Base-by-base conservation (phyloP, 2,329 filamentous ascomycete species). In the Bretziella fagacearum region DNA sequence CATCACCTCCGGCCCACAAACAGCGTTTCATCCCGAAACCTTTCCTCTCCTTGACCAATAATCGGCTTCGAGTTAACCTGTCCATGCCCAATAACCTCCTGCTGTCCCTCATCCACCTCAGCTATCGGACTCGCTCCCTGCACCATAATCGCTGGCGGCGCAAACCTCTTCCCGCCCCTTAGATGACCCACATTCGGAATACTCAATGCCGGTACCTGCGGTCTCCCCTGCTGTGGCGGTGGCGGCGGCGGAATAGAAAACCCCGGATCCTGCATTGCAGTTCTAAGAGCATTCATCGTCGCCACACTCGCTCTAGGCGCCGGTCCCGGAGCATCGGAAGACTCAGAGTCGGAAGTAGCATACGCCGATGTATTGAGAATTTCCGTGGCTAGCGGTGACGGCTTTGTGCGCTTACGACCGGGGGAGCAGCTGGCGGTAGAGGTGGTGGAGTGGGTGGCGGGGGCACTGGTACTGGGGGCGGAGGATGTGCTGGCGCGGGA, bases 401-500 rank as follows among this genome's bases (percentile, higher is more conserved):
- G 44, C 23, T 2, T 52, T 43, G 25, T 54, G 53, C 6, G 60
- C 55, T 49, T 57, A 60, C 48, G 60, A 50, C 39, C 3, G 59
- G 56, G 1, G 65, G 18, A 69, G 61, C 44, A 71, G 72, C 0
- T 69, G 68, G 1, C 63, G 65, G 50, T 72, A 69, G 0, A 68
- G 68, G 36, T 71, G 26, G 13, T 39, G 37, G 32, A 49, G 39
- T 11, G 20, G 17, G 13, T 37, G 11, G 22, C 18, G n/a, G n/a
- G 27, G 22, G 56, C 46, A 0, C 50, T 13, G 1, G 48, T 53
- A 2, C 13, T 39, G 35, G 17, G 35, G 35, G 23, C 8, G n/a
- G 40, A 29, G 17, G 40, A 46, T 2, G 53, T 53, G 1, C 52
- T 47, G 26, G 54, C 54, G 6, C 61, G 56, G 49, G 57, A 62